A percentile compares a stretch with the other conserved stretches of the same genome.
phyloP scores from a whole-genome alignment of 1,284 basidiomycete genomes.

The Coriolopsis trogii region DNA sequence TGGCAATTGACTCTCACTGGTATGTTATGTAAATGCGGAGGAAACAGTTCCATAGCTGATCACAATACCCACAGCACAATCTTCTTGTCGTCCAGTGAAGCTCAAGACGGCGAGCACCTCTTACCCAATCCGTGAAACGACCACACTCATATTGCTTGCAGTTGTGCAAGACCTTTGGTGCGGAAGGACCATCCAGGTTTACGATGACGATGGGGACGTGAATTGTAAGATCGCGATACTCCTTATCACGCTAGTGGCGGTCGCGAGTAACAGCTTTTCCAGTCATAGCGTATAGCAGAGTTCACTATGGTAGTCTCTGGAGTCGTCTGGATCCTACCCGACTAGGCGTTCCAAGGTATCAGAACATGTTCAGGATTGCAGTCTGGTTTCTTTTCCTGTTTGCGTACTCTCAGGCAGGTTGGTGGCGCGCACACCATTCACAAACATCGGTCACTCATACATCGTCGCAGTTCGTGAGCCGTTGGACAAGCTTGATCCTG shows the following conservation, averaged over 20 bases:
- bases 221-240: slow-evolving; percentile 57
- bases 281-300: slow-evolving; percentile 67
- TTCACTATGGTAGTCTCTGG: slow-evolving; percentile 60
- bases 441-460: no score
- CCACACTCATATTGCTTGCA: slow-evolving; percentile 29
- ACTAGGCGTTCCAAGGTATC: slow-evolving; percentile 87
- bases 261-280: no score
- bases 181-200: slow-evolving; percentile 80
- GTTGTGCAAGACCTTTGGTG: slow-evolving; percentile 78
- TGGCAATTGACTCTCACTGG: slow-evolving; percentile 86
- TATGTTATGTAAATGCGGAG: slow-evolving; percentile 34
- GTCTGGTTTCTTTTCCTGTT: slow-evolving; percentile 87
- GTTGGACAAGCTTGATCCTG: slow-evolving; percentile 58
- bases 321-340: slow-evolving; percentile 76
- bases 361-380: slow-evolving; percentile 73
- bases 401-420: slow-evolving; percentile 85
- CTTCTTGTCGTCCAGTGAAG: slow-evolving; percentile 87
- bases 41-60: neutral
- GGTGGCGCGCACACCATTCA: no score
- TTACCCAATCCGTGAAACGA: neutral
- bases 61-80: slow-evolving; percentile 54
- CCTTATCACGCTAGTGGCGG: no score
- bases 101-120: slow-evolving; percentile 68
- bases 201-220: slow-evolving; percentile 69
- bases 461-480: slow-evolving; percentile 65